Evolutionary conservation across 2,329 filamentous ascomycete genomes (phyloP), one percentile per base, ranked within the genome.

Genomic region (Fusarium begoniae): DNA sequence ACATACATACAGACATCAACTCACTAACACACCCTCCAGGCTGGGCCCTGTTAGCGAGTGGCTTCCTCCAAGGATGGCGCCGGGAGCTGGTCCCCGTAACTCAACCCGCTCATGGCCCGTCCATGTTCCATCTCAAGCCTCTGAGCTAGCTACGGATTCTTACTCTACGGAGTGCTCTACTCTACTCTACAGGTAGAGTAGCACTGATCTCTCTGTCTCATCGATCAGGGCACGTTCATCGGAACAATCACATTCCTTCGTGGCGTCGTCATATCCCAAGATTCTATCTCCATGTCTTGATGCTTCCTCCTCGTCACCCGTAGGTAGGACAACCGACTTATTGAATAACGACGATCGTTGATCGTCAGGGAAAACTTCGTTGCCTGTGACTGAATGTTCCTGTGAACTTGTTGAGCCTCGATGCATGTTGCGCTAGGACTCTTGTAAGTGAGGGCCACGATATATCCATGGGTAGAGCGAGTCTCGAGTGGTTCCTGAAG

Each of bases 201-300:
- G 60, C 66, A 71, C 62, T 69, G 63, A 66, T 74, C 75, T 62
- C 64, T 71, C 63, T 41, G 64, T 71, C 66, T 71, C 64, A 67
- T 77, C 66, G 64, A 73, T 61, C 57, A 68, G 72, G 63, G 72
- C 67, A 58, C 74, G 53, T 47, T 55, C 48, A 57, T 75, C 65
- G 45, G 74, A 68, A 75, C 63, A 69, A 74, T 70, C 69, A 66
- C 76, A 78, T 78, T 78, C 76, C 76, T 70, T 66, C 61, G 43
- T 75, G 51, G 53, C 76, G 68, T 64, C 61, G 38, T 75, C 66
- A 59, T 65, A 51, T 58, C 48, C 54, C 48, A 44, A 44, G 37
- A 50, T 66, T 61, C 53, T 62, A 35, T 64, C 38, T 56, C 30
- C 61, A 30, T 60, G 53, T 50, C 69, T 62, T 59, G 38, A 45